Base-by-base conservation (phyloP, 495 filamentous ascomycete species). In the Massariosphaeria phaeospora region DNA sequence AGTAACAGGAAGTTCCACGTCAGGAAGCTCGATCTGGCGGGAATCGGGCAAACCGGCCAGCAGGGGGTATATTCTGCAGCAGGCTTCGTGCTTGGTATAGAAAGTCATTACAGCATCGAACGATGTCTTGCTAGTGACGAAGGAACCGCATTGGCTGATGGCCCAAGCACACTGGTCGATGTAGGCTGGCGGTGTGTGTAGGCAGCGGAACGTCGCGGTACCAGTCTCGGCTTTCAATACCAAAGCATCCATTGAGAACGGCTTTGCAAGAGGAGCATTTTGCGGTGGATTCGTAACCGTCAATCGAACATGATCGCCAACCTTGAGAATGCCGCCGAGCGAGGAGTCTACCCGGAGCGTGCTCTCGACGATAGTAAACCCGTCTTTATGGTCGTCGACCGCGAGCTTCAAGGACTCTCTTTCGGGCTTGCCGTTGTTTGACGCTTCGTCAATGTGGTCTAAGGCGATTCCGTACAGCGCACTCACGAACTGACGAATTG, bases 391-490 rank as follows among this genome's bases (percentile, higher is more conserved):
- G 2, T 54, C 43, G 25, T 61, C 18, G 12, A 62, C 21, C 24
- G 56, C 63, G 9, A 75, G 54, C 12, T 64, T 47, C 12, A 75
- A 47, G 7, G 67, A 41, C 30, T 69, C 67, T 20, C 62, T 60
- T 33, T 68, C 63, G 12, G 47, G 55, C 31, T 66, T 64, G 8
- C 54, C 52, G 26, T 67, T 45, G 33, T 72, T 70, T 1, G 61
- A 52, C 7, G 67, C 70, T 45, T 76, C 75, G 29, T 73, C 73
- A n/a, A 74, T 69, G 47, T 77, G 74, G 31, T 79, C 76, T 3
- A 78, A 39, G 8, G 75, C 73, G 29, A 78, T 73, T 2, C 70
- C 75, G 34, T 75, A 70, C 3, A 69, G 27, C 47, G 71, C 72
- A 30, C 54, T 56, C 1, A 70, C 64, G 48, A 73, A 71, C 48